Conservation (phyloP, 2,329 filamentous ascomycete species). For the Sporothrix pseudoabietina region DNA sequence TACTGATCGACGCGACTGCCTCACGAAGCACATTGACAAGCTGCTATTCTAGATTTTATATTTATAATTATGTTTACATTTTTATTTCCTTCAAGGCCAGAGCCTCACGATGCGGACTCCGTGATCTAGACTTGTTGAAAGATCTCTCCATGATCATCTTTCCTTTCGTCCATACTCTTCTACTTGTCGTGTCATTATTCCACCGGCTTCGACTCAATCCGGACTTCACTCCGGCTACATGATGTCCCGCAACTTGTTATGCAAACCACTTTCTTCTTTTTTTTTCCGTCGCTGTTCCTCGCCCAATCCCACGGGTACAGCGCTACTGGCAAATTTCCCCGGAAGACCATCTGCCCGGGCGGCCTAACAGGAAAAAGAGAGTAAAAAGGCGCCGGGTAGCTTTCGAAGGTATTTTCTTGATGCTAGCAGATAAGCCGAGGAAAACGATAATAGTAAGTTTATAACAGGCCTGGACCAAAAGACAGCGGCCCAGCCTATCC, state of each 20-base stretch:
- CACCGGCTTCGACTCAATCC: not conserved
- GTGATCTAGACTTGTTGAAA: not conserved
- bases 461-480: not conserved
- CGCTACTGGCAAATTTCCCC: not conserved
- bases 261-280: not conserved
- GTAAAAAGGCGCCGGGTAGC: not conserved
- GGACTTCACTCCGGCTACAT: conserved; percentile 1
- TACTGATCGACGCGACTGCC: conserved; percentile 7
- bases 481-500: not conserved
- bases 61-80: not conserved
- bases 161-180: not conserved
- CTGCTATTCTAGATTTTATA: not conserved
- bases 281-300: not conserved
- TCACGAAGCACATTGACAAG: not conserved
- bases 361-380: not conserved
- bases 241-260: not conserved
- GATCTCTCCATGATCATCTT: not conserved
- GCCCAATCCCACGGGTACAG: not conserved
- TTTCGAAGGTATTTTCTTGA: not conserved
- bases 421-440: conserved; percentile 22
- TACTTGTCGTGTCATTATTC: not conserved
- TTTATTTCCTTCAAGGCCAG: not conserved
- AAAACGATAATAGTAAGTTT: not conserved
- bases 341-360: not conserved
- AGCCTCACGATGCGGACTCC: conserved; percentile 7